phyloP scores from a whole-genome alignment of 345 rosid species.

The Cochlearia excelsa region DNA sequence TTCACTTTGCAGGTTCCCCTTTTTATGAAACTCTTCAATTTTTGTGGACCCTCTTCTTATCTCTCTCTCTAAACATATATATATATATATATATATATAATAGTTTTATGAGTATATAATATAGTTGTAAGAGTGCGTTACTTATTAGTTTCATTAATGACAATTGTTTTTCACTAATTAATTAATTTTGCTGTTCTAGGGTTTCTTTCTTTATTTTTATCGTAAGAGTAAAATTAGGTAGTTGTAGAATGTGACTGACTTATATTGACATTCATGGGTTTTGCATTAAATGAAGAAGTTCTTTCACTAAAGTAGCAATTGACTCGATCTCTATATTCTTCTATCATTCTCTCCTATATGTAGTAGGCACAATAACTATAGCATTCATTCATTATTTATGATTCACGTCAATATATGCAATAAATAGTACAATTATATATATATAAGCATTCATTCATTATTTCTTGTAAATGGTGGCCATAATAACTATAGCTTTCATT shows the following conservation, averaged over 20 bases:
- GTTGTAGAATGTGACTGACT: slow-evolving; percentile 31
- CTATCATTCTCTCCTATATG: slow-evolving; percentile 29
- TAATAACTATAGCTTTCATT: no score
- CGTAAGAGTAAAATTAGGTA: slow-evolving; percentile 29
- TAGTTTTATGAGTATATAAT: background rate
- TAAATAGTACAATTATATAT: background rate
- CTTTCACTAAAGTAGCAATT: slow-evolving; percentile 43
- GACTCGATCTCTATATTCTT: slow-evolving; percentile 36
- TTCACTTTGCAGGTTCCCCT: slow-evolving; percentile 37
- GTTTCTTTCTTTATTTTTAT: slow-evolving; percentile 35
- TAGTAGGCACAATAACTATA: slow-evolving; percentile 18
- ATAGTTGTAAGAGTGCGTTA: slow-evolving; percentile 23
- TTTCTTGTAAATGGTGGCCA: no score
- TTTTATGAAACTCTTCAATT: slow-evolving; percentile 39
- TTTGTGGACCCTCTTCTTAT: slow-evolving; percentile 20
- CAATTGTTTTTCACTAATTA: background rate
- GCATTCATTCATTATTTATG: slow-evolving; percentile 10
- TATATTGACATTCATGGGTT: slow-evolving; percentile 37
- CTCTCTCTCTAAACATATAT: slow-evolving; percentile 28
- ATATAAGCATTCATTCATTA: no score
- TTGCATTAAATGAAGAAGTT: slow-evolving; percentile 45
- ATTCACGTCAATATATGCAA: slow-evolving; percentile 15
- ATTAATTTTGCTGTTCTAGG: slow-evolving; percentile 28
- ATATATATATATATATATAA: slow-evolving; percentile 3
- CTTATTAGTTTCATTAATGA: slow-evolving; percentile 16